Evolutionary conservation across 352 stramenopile genomes (phyloP), one percentile per base, ranked within the genome.

Genomic region (Pythium scleroteichum): DNA sequence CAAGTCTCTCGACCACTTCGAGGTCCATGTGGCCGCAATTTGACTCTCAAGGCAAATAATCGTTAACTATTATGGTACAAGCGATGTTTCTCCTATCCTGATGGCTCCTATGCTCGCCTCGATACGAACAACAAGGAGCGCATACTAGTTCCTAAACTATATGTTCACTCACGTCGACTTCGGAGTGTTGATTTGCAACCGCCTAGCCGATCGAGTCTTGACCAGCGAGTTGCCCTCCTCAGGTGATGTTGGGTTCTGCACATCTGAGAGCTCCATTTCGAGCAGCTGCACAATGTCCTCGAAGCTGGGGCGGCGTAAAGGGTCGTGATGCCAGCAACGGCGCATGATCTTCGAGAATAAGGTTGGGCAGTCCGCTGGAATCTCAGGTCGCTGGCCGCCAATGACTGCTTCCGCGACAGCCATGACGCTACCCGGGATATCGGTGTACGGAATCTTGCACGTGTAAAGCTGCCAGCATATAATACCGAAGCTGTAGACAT

Each of bases 401-500:
- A 93, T 62, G 19, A 93, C 83, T 17, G 83, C 83, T 51, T 93
- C 83, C n/a, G 81, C 71, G 9, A 93, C 72, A 0, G 83, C 83
- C 3, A 93, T 55, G 17, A 89, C 75, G 24, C 83, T 93, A 22
- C 83, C 83, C n/a, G 83, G 83, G 22, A 93, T 93, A 45, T 91
- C 78, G 14, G 70, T 72, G 53, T 89, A 93, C 47, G 83, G 83
- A 52, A 85, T 68, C 40, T 77, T 73, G 64, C 81, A 89, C 23
- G 83, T 90, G 59, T 75, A 88, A 41, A 93, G 64, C 72, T 93
- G 83, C 83, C 83, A 93, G 71, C 81, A 93, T 55, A 91, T 89
- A 64, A 93, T 83, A 20, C 79, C 83, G 62, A 93, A 93, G 68
- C 83, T 93, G 57, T 93, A 93, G 20, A 93, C 83, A 69, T 93